Percentiles rank a stretch among this genome's conserved stretches.
Conservation (phyloP, 441 rosid species). For the Jatropha podagrica region DNA sequence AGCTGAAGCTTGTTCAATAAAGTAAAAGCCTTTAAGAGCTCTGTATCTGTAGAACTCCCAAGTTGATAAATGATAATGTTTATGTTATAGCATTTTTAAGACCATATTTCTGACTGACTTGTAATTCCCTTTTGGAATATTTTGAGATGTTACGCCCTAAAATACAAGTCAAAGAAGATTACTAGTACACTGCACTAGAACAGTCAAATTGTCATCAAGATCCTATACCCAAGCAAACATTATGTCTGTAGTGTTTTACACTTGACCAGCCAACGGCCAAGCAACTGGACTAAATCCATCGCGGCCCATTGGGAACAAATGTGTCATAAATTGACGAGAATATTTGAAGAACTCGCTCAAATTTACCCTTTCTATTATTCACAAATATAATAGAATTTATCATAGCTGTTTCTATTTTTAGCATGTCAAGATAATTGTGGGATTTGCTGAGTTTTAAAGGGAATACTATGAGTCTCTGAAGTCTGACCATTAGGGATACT, state of each 20-base stretch:
- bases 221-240: background rate
- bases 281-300: background rate
- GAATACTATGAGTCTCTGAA: background rate
- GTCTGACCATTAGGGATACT: background rate
- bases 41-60: constrained; percentile 1
- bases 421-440: background rate
- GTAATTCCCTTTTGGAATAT: background rate
- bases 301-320: background rate
- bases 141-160: too few relatives aligned
- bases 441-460: background rate
- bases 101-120: background rate
- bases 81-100: background rate
- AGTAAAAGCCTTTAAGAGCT: constrained; percentile 26
- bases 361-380: constrained; percentile 5
- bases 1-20: constrained; percentile 31
- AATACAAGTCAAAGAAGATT: too few relatives aligned
- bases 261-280: background rate
- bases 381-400: background rate
- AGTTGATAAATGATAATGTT: background rate
- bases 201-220: background rate
- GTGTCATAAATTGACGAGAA: background rate
- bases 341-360: background rate
- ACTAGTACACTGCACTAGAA: too few relatives aligned
- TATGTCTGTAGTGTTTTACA: background rate
- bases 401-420: background rate